Evolutionary conservation across 331 rosid species (phyloP).

Genomic region (Saraca asoca): DNA sequence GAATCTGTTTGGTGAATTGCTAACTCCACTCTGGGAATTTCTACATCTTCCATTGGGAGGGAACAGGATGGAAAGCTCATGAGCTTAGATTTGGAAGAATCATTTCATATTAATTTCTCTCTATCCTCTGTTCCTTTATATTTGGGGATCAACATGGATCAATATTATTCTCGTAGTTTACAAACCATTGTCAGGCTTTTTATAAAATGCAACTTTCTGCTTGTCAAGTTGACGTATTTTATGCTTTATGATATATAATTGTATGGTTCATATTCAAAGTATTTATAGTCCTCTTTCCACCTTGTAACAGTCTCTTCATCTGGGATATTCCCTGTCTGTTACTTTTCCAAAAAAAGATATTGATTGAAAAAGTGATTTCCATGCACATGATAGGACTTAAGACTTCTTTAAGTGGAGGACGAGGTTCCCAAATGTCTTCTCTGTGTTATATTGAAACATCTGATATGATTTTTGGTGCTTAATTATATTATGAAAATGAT

Average conservation of each 20-base stretch:
- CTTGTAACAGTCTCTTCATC: neutral
- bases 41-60: neutral
- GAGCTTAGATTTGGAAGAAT: neutral
- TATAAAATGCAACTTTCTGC: constrained; percentile 3
- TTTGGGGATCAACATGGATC: neutral
- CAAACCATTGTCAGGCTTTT: neutral
- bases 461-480: neutral
- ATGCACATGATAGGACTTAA: neutral
- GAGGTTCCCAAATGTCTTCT: neutral
- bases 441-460: neutral
- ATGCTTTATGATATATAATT: neutral
- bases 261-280: neutral
- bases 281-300: neutral
- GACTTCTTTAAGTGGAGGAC: neutral
- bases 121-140: neutral
- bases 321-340: neutral
- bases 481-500: neutral
- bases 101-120: neutral
- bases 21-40: neutral
- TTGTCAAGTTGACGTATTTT: neutral
- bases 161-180: too few relatives aligned
- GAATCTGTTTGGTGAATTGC: neutral
- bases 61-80: neutral
- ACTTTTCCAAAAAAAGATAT: too few relatives aligned
- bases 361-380: neutral